These are phyloP conservation scores for Macrophomina tecta DNA, from an alignment of 2,329 filamentous ascomycete species.

Conservation along the genomic window DNA sequence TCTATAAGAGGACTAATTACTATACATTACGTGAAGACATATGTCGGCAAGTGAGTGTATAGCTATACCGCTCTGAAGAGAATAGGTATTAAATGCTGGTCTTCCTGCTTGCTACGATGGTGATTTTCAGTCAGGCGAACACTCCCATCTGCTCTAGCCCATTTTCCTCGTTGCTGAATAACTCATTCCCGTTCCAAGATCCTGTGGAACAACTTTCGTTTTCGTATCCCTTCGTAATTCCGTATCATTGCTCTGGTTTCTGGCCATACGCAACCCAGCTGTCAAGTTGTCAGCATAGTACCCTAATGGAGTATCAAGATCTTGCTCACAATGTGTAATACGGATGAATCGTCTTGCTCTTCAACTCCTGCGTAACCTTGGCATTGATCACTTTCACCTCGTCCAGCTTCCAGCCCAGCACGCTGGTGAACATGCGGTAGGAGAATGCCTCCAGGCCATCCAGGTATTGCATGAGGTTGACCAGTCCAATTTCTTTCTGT, in stretches of 20 bases:
- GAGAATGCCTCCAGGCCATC: slow-evolving; percentile 52
- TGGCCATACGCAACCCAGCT: slow-evolving; percentile 5
- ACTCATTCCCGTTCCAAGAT: too few species aligned
- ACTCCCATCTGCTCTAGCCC: too few species aligned
- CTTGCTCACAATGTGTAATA: slow-evolving; percentile 39
- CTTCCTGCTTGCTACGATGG: too few species aligned
- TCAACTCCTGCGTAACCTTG: slow-evolving; percentile 38
- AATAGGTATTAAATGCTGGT: too few species aligned
- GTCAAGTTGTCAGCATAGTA: neutral
- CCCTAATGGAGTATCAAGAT: neutral
- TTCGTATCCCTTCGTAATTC: neutral
- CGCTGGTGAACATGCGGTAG: slow-evolving; percentile 49
- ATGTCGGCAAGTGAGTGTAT: too few species aligned
- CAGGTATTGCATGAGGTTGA: slow-evolving; percentile 49
- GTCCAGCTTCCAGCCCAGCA: slow-evolving; percentile 49
- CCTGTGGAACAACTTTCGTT: too few species aligned
- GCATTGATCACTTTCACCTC: slow-evolving; percentile 52
- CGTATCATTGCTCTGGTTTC: neutral
- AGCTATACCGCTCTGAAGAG: too few species aligned
- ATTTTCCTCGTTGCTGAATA: too few species aligned
- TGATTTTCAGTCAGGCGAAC: too few species aligned
- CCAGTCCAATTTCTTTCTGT: slow-evolving; percentile 29
- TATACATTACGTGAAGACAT: too few species aligned
- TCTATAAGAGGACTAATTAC: too few species aligned
- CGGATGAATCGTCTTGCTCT: slow-evolving; percentile 38